Evolutionary conservation across 179 eudicot species (phyloP), one percentile per base, ranked within the genome.

Genomic region (Corrigiola litoralis): DNA sequence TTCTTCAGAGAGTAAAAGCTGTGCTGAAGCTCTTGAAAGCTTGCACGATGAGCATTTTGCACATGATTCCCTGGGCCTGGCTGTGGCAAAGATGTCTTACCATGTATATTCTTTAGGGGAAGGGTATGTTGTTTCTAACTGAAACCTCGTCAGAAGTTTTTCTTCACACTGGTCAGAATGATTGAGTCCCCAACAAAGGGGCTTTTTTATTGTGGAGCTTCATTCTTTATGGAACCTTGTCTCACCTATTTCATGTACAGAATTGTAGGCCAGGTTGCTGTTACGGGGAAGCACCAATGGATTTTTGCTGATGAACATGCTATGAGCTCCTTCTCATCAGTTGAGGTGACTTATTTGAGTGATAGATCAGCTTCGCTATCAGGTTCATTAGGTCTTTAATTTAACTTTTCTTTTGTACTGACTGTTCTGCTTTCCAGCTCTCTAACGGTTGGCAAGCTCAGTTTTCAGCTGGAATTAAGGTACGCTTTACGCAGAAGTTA

Each of bases 241-340:
- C 54, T 62, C 50, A 44, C 44, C 24, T 4, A 32, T 24, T 57
- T 61, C 32, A 51, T 60, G 70, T 68, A 66, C 83, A 89, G 98
- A 81, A 74, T 85, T 65, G 72, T 92, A 45, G 98, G 96, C 40
- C 82, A 82, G 68, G 96, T 85, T 66, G 98, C 96, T 65, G 79
- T 81, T 75, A 81, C 96, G 14, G 96, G 96, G 66, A 85, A 85
- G 75, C 95, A 92, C 75, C 58, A 63, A 55, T 92, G 96, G 96
- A 73, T 87, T 64, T 79, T 78, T 58, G 77, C 84, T 5, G 82
- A 75, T 68, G 75, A 81, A 63, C 70, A 54, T 68, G 66, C 61
- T 24, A 34, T 66, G 56, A 79, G 69, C 66, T 59, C 81, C 31
- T 72, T 66, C 50, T 75, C 75, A 24, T 58, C 84, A 28, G 60